Conservation (phyloP, 225 moss, liverwort and hornwort genomes). For the Asterella californica region DNA sequence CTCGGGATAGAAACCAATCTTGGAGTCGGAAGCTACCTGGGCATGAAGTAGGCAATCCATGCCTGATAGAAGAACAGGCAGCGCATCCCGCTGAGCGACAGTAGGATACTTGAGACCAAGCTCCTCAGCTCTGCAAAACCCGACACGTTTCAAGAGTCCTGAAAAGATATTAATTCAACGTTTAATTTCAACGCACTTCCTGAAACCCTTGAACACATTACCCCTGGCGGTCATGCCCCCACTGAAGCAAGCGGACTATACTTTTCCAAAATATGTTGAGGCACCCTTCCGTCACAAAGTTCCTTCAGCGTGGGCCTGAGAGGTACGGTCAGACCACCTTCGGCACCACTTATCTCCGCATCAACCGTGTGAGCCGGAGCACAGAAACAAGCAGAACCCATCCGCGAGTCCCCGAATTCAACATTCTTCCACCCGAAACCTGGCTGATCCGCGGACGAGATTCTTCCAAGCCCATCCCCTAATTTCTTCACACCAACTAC, state of each 20-base stretch:
- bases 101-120: slow-evolving; percentile 73
- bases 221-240: slow-evolving; percentile 12
- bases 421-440: background rate
- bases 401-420: background rate
- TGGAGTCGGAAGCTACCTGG: slow-evolving; percentile 48
- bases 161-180: background rate
- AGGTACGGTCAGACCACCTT: slow-evolving; percentile 17
- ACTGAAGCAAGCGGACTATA: slow-evolving; percentile 12
- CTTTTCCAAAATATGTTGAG: slow-evolving; percentile 37
- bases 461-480: background rate
- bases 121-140: slow-evolving; percentile 63
- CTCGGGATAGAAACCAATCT: background rate
- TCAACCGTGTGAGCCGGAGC: slow-evolving; percentile 14
- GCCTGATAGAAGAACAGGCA: slow-evolving; percentile 77
- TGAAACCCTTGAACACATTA: background rate
- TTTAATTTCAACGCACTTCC: background rate
- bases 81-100: slow-evolving; percentile 64
- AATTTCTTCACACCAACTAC: background rate
- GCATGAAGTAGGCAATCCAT: slow-evolving; percentile 87
- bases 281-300: slow-evolving; percentile 42
- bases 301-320: slow-evolving; percentile 31
- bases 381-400: slow-evolving; percentile 3
- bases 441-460: background rate
- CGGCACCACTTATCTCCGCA: slow-evolving; percentile 11
- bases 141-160: background rate